Conservation (phyloP, 78 protist genomes). For the Bigelowiella natans region DNA sequence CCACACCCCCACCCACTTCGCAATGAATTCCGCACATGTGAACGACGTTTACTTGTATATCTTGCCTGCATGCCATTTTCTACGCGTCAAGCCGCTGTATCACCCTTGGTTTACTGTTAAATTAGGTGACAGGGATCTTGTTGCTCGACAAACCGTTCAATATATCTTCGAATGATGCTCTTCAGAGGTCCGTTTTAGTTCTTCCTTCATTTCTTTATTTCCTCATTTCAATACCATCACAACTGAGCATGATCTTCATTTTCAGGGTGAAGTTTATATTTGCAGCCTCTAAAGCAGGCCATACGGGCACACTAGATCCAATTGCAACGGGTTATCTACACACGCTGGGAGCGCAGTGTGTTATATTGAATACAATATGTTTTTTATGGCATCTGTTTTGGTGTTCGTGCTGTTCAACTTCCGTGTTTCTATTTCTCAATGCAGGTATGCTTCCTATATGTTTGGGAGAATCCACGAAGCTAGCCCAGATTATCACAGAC, state of each 20-base stretch:
- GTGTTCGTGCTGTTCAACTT: neutral
- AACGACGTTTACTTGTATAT: too few relatives aligned
- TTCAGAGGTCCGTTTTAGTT: neutral
- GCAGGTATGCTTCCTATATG: neutral
- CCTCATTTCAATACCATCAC: neutral
- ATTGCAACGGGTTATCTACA: neutral
- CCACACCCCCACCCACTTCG: too few relatives aligned
- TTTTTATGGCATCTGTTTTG: neutral
- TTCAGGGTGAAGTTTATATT: neutral
- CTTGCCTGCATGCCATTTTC: too few relatives aligned
- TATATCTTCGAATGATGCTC: neutral
- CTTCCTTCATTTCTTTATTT: neutral
- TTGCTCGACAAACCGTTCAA: neutral
- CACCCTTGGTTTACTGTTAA: neutral
- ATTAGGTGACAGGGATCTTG: neutral
- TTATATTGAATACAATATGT: neutral
- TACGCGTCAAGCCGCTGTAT: too few relatives aligned
- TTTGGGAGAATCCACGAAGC: neutral
- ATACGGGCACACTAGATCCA: neutral
- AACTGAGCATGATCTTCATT: neutral
- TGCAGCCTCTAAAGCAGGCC: neutral
- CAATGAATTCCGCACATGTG: too few relatives aligned
- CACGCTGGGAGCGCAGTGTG: neutral
- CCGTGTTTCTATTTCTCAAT: neutral
- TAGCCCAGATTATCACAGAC: neutral